Conservation (phyloP, 1,139 yeast genomes). For the Kodamaea sp. region DNA sequence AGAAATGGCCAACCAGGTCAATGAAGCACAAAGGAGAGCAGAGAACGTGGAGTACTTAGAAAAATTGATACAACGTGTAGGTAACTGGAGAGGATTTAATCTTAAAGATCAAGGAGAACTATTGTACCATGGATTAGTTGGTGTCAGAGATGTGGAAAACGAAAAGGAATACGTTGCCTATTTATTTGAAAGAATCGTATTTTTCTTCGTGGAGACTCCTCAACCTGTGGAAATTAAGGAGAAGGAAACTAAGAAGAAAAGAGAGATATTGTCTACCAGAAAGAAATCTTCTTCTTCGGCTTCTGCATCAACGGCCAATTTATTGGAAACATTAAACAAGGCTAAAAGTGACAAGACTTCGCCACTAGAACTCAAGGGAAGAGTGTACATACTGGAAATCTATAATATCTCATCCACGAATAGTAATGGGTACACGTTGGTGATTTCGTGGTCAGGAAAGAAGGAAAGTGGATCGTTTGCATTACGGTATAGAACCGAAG, state of each 20-base stretch:
- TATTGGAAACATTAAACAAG: constrained; percentile 37
- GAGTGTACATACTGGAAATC: constrained; percentile 69
- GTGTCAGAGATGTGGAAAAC: constrained; percentile 72
- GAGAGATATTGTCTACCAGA: constrained; percentile 41
- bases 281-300: constrained; percentile 42
- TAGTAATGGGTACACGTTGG: constrained; percentile 52
- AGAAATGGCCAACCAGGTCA: constrained; percentile 78
- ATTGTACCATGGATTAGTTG: constrained; percentile 73
- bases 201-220: constrained; percentile 64
- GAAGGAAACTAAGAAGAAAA: constrained; percentile 30
- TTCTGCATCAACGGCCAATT: constrained; percentile 37
- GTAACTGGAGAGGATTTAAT: constrained; percentile 94
- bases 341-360: constrained; percentile 28
- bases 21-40: constrained; percentile 91
- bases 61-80: constrained; percentile 69
- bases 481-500: constrained; percentile 69
- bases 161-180: constrained; percentile 92
- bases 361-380: constrained; percentile 59
- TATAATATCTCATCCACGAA: constrained; percentile 51
- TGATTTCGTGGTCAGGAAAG: constrained; percentile 77
- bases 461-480: constrained; percentile 77
- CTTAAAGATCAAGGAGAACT: constrained; percentile 83
- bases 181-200: constrained; percentile 81
- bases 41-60: constrained; percentile 78
- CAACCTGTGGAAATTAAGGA: constrained; percentile 21